Percentiles rank a stretch among this genome's conserved stretches.
Conservation (phyloP, 192 early-diverging fungal genomes). For the Gaertneriomyces sp. region DNA sequence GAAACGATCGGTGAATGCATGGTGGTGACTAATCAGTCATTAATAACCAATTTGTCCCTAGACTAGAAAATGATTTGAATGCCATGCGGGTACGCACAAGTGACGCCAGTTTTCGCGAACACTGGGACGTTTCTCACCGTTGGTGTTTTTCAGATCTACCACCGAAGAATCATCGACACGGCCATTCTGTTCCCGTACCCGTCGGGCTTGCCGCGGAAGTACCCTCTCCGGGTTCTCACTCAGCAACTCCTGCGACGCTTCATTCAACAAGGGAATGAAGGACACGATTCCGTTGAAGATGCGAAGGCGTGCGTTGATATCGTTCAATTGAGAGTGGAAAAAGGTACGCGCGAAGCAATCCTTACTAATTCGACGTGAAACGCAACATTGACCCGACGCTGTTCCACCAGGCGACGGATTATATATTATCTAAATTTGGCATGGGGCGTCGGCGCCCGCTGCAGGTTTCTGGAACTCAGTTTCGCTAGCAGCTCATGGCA, state of each 20-base stretch:
- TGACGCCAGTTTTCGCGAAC: background rate
- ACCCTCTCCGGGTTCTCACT: conserved; percentile 51
- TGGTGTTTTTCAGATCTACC: background rate
- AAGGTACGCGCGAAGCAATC: background rate
- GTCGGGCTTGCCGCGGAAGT: conserved; percentile 48
- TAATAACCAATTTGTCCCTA: background rate
- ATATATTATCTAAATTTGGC: too few relatives aligned
- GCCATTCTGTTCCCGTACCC: conserved; percentile 54
- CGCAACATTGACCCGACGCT: background rate
- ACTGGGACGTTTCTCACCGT: background rate
- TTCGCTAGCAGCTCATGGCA: too few relatives aligned
- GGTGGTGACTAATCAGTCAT: background rate
- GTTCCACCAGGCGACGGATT: background rate
- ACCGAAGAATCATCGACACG: conserved; percentile 56
- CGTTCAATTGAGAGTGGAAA: conserved; percentile 50
- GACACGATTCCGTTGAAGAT: conserved; percentile 73
- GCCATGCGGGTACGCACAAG: conserved; percentile 39
- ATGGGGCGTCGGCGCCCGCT: too few relatives aligned
- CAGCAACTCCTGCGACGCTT: conserved; percentile 46
- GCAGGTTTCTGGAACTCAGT: too few relatives aligned
- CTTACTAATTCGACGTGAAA: background rate
- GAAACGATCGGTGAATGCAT: conserved; percentile 1
- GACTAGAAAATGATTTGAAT: conserved; percentile 66
- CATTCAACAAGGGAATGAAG: conserved; percentile 52
- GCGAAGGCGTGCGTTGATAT: conserved; percentile 64